phyloP scores from a whole-genome alignment of 2,329 filamentous ascomycete genomes.

The Aspergillus aculeatus region DNA sequence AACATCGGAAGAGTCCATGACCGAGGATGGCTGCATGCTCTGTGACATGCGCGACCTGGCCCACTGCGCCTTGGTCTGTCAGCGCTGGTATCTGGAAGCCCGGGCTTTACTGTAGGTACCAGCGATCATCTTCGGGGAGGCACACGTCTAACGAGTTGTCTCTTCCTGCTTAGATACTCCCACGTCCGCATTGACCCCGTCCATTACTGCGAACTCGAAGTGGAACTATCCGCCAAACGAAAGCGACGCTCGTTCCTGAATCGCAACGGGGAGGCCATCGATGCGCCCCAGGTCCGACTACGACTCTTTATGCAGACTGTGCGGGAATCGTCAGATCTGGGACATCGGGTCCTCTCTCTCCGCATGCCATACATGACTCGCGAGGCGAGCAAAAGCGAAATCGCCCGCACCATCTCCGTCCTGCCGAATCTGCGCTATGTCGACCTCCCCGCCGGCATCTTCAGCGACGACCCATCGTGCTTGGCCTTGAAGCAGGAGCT shows the following conservation, averaged over 20 bases:
- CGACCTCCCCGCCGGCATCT: constrained; percentile 86
- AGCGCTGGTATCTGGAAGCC: constrained; percentile 65
- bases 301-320: constrained; percentile 78
- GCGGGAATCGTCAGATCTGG: constrained; percentile 71
- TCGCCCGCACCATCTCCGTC: constrained; percentile 82
- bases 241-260: constrained; percentile 71
- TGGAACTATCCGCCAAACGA: constrained; percentile 73
- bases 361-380: constrained; percentile 95
- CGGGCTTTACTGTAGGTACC: constrained; percentile 61
- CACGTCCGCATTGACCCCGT: constrained; percentile 91
- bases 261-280: constrained; percentile 75
- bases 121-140: not conserved
- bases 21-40: constrained; percentile 82
- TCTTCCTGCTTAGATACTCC: constrained; percentile 61
- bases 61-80: constrained; percentile 72
- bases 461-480: constrained; percentile 73
- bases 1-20: constrained; percentile 75
- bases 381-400: constrained; percentile 77
- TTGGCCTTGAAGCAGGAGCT: constrained; percentile 77
- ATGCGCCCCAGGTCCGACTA: constrained; percentile 73
- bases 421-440: constrained; percentile 83
- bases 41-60: constrained; percentile 89
- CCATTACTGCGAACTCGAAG: constrained; percentile 89
- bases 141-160: constrained; percentile 2
- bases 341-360: constrained; percentile 69